Conservation (phyloP, 352 stramenopile genomes). For the Globisporangium yorkense region DNA sequence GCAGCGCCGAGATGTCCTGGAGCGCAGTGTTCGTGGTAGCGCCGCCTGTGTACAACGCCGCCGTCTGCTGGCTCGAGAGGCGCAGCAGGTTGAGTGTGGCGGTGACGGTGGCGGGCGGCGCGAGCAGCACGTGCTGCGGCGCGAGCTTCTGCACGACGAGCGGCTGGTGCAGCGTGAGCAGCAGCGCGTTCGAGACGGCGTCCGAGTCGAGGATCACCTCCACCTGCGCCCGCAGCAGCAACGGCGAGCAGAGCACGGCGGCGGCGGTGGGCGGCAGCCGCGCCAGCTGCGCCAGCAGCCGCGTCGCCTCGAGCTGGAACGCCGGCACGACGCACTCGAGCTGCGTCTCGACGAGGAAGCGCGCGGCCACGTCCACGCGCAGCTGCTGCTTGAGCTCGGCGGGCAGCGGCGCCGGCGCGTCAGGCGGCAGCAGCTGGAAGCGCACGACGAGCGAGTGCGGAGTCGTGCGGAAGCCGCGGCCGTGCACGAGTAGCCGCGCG, state of each 20-base stretch:
- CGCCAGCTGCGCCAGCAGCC: slow-evolving; percentile 27
- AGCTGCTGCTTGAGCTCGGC: neutral
- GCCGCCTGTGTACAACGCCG: neutral
- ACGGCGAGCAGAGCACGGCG: slow-evolving; percentile 34
- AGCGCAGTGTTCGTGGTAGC: slow-evolving; percentile 10
- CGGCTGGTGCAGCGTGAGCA: slow-evolving; percentile 43
- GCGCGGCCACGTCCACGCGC: slow-evolving; percentile 32
- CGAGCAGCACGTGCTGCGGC: slow-evolving; percentile 57
- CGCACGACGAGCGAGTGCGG: slow-evolving; percentile 65
- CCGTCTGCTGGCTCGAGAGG: slow-evolving; percentile 17
- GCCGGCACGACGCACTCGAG: slow-evolving; percentile 49
- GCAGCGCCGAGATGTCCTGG: slow-evolving; percentile 35
- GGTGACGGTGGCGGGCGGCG: slow-evolving; percentile 29
- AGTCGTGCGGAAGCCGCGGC: slow-evolving; percentile 45
- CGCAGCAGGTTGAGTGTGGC: slow-evolving; percentile 56
- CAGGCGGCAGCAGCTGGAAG: slow-evolving; percentile 31
- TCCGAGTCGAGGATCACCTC: slow-evolving; percentile 60
- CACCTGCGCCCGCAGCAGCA: slow-evolving; percentile 41
- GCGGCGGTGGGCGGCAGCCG: slow-evolving; percentile 38
- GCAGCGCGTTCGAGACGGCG: slow-evolving; percentile 40
- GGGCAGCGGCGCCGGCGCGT: neutral
- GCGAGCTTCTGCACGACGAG: slow-evolving; percentile 40
- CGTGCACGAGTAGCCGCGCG: slow-evolving; percentile 49
- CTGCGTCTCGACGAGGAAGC: slow-evolving; percentile 53
- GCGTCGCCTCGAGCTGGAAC: slow-evolving; percentile 32